A percentile compares a stretch with the other conserved stretches of the same genome.
These are phyloP conservation scores for Letharia lupina DNA, from an alignment of 495 filamentous ascomycete species.

Conservation along the genomic window DNA sequence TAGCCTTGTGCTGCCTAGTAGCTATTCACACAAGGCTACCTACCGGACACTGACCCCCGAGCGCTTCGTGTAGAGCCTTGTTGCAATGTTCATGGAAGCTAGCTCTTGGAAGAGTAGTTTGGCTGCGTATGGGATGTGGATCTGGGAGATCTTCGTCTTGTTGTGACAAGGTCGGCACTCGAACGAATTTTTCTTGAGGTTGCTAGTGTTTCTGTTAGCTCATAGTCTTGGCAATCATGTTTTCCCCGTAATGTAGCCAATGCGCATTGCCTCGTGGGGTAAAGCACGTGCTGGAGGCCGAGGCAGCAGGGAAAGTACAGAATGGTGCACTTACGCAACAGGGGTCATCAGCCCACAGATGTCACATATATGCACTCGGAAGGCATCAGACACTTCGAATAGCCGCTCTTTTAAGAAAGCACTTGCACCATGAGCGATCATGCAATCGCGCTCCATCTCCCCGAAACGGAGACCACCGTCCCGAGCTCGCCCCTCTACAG, in stretches of 20 bases:
- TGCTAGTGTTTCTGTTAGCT: slow-evolving; percentile 47
- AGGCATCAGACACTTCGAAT: slow-evolving; percentile 97
- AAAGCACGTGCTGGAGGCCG: slow-evolving; percentile 8
- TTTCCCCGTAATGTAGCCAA: neutral
- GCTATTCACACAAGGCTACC: neutral
- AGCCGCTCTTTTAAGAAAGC: slow-evolving; percentile 95
- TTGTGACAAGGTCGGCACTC: slow-evolving; percentile 97
- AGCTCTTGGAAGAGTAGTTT: slow-evolving; percentile 99
- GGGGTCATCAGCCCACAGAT: slow-evolving; percentile 99
- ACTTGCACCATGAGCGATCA: slow-evolving; percentile 97
- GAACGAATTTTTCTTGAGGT: slow-evolving; percentile 86
- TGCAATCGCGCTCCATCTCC: slow-evolving; percentile 99
- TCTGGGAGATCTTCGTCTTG: slow-evolving; percentile 94
- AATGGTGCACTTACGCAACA: slow-evolving; percentile 70
- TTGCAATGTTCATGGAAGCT: slow-evolving; percentile 94
- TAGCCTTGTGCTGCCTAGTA: neutral
- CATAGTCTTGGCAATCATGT: neutral
- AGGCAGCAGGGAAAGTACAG: neutral
- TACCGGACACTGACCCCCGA: slow-evolving; percentile 61
- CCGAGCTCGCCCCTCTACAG: slow-evolving; percentile 95
- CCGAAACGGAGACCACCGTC: slow-evolving; percentile 98
- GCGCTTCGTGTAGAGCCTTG: slow-evolving; percentile 87
- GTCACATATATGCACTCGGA: slow-evolving; percentile 96
- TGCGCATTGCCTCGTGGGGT: slow-evolving; percentile 23
- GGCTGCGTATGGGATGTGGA: slow-evolving; percentile 95